Evolutionary conservation across 2,329 filamentous ascomycete genomes (phyloP).

Genomic region (Hawksworthiomyces lignivorus): DNA sequence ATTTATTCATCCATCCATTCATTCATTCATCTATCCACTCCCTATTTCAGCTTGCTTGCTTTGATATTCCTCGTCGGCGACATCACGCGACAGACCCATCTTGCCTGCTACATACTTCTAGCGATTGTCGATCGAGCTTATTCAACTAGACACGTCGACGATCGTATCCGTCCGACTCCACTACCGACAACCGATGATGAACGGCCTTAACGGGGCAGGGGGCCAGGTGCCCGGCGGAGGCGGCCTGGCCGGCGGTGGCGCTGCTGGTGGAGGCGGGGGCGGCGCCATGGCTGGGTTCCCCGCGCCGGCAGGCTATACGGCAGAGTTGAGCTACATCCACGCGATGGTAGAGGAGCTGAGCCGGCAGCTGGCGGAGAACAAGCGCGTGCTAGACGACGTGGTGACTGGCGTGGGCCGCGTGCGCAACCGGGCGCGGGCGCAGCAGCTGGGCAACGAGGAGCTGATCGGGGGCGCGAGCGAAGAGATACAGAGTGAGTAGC

Average conservation of each 20-base stretch:
- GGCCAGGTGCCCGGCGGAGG: slow-evolving; percentile 35
- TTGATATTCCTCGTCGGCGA: too few species aligned
- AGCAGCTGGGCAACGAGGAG: slow-evolving; percentile 50
- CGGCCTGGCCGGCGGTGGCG: slow-evolving; percentile 23
- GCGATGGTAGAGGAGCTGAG: slow-evolving; percentile 60
- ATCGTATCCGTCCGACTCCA: too few species aligned
- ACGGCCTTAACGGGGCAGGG: slow-evolving; percentile 37
- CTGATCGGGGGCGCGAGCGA: slow-evolving; percentile 47
- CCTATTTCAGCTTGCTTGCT: too few species aligned
- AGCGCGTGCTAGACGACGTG: slow-evolving; percentile 54
- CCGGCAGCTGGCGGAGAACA: slow-evolving; percentile 54
- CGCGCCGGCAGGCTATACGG: slow-evolving; percentile 59
- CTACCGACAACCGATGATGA: too few species aligned
- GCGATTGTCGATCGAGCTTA: too few species aligned
- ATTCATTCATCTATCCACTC: too few species aligned
- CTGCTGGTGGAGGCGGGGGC: slow-evolving; percentile 3
- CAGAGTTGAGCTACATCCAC: slow-evolving; percentile 62
- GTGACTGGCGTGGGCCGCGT: slow-evolving; percentile 56
- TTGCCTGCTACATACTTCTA: too few species aligned
- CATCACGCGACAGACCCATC: too few species aligned
- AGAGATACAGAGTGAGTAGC: slow-evolving; percentile 45
- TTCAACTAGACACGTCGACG: too few species aligned
- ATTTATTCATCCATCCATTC: too few species aligned
- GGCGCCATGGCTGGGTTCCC: slow-evolving; percentile 43
- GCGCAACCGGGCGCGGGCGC: slow-evolving; percentile 45